Base-by-base conservation (phyloP, 176 grass and related monocot species). In the Thalia dealbata region DNA sequence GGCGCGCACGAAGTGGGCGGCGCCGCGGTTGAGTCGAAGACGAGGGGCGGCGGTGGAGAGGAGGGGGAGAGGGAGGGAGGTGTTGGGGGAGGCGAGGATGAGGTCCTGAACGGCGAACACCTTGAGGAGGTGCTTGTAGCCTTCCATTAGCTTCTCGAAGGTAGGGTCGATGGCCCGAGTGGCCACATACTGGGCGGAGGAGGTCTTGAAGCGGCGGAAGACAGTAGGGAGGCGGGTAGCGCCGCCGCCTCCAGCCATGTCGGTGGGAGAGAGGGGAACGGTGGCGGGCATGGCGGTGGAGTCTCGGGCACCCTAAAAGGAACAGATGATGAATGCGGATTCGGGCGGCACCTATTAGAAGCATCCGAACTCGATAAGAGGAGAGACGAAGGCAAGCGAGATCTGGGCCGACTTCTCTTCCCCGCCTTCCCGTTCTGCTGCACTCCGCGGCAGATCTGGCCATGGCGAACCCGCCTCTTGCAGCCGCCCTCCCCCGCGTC, bases 121-220 rank as follows among this genome's bases (percentile, higher is more conserved):
- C 64, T 78, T 82, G 35, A 92, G 59, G 82, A 92, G 86, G 26
- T 86, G 82, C 48, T 88, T 78, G 83, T 79, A 83, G 14, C 82
- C 77, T 16, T 84, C 8, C 73, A 85, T 60, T 2, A 92, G 76
- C 80, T 91, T 89, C 80, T 96, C 92, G 70, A 92, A 90, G n/a
- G 87, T 78, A 52, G 78, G 80, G 63, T 90, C 89, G 2, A 91
- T 78, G 79, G 83, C 81, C 43, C 83, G 81, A 61, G 78, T 79
- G 60, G 85, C 81, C 18, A 92, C 89, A 60, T 86, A 82, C 73
- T 90, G 87, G 38, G 89, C 84, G 21, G 89, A 80, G 3, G 89
- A 86, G 21, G 84, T 76, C 90, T 92, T 96, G 8, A 72, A 27
- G 32, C 86, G 80, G 43, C 38, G 74, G 61, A 48, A 73, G 35